A percentile compares a stretch with the other conserved stretches of the same genome.
Conservation (phyloP, 2,329 filamentous ascomycete genomes). For the Anisogramma anomala region DNA sequence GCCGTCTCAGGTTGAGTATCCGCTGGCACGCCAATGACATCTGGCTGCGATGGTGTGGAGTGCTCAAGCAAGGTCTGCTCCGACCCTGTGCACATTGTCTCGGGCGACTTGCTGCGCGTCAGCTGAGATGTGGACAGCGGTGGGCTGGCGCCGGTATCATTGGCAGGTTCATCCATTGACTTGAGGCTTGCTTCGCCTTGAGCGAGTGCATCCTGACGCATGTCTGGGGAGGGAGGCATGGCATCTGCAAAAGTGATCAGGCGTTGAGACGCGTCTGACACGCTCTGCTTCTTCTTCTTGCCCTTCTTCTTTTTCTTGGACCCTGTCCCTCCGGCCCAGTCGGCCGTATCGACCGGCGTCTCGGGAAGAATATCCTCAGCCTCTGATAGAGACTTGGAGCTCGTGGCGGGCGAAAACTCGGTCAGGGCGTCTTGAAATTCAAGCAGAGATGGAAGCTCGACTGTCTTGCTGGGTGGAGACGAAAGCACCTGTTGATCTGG, state of each 20-base stretch:
- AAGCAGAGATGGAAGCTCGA: neutral
- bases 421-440: neutral
- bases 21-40: neutral
- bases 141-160: neutral
- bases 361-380: slow-evolving; percentile 12
- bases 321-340: slow-evolving; percentile 19
- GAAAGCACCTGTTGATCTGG: neutral
- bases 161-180: neutral
- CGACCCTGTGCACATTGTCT: too few species aligned
- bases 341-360: slow-evolving; percentile 17
- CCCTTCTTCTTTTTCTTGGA: slow-evolving; percentile 24
- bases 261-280: neutral
- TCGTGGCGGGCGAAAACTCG: slow-evolving; percentile 5
- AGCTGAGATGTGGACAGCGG: neutral
- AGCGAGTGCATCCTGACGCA: neutral
- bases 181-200: neutral
- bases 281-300: slow-evolving; percentile 24
- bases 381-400: slow-evolving; percentile 15
- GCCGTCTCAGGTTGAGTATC: neutral
- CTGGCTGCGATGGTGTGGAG: neutral
- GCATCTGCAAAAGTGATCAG: neutral
- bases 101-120: neutral
- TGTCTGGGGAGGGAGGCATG: neutral
- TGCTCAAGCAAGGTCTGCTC: neutral
- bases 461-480: neutral